Base-by-base conservation (phyloP, 371 early-diverging fungal species). In the Mortierella sp. region DNA sequence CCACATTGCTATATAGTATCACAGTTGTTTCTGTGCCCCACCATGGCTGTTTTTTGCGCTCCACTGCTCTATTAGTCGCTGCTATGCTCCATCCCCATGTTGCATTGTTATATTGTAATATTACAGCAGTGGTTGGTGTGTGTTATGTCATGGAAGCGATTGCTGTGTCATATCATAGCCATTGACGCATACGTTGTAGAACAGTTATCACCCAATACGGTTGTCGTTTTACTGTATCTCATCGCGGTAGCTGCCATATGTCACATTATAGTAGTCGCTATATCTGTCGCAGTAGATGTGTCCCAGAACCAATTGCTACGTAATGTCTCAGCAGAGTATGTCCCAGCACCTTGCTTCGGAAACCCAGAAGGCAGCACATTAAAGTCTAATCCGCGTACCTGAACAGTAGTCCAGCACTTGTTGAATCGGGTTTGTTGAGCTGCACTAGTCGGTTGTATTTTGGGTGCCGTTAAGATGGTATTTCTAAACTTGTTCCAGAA, bases 341-440 rank as follows among this genome's bases (percentile, higher is more conserved):
- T n/a, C 18, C 51, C n/a, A 51, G 51, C n/a, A 51, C 51, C 4
- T n/a, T n/a, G 8, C n/a, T 18, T 51, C n/a, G 5, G n/a, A 51
- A 8, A 4, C n/a, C n/a, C 51, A 14, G 11, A 43, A 52, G 9
- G n/a, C 18, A 55, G 8, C 55, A 24, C 12, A 10, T 28, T 28
- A 28, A 1, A 28, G 28, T 55, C 14, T 28, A 55, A 28, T 55
- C 12, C 8, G 71, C 83, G 87, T 90, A 92, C 93, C 80, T 91
- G 91, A 37, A 90, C 84, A 49, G 88, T 87, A 16, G 88, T 89
- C 95, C 95, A 95, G 26, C 91, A 92, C 66, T 92, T 91, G 76
- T 93, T 90, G 72, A 95, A 94, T 66, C 90, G 91, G 24, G 89
- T 90, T 59, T 93, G 85, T 62, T 92, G 94, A 84, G 90, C 88